Evolutionary conservation across 495 filamentous ascomycete genomes (phyloP), one percentile per base, ranked within the genome.

Genomic region (Trypethelium eluteriae): DNA sequence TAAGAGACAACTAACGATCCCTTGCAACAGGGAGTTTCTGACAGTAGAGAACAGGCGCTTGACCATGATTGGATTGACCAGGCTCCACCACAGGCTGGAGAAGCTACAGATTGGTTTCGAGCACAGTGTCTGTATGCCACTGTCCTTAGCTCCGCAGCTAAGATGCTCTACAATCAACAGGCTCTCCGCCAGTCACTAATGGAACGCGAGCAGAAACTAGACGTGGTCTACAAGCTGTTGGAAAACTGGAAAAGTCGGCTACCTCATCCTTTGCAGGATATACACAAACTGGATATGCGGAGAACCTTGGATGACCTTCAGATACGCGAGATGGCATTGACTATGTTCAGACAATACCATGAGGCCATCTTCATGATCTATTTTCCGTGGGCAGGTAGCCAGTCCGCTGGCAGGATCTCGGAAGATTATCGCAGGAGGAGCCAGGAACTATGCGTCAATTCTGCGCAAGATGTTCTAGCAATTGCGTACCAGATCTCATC

Each of bases 361-460:
- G 49, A 53, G n/a, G 49, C 49, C 49, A 53, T 53, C 49, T 53
- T 53, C n/a, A 53, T 53, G 49, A 53, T 53, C 5, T 53, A 14
- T 53, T 53, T 14, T n/a, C 49, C 49, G n/a, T 53, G 49, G 49
- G n/a, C 49, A 53, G 10, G n/a, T 16, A 53, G n/a, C 49, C n/a
- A 14, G 49, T 53, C 49, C 12, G n/a, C 49, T 53, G 49, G 49
- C 16, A 53, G 11, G 49, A n/a, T 53, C 18, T 53, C 49, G 49
- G 49, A 53, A 25, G n/a, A 53, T 5, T 53, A n/a, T 53, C 49
- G 49, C 16, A 18, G 18, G 49, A 53, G 5, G n/a, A 53, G 49
- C 16, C 11, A 1, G 49, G 49, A 53, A 5, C 49, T 53, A n/a
- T 53, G 49, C 18, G 49, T 53, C 11, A 53, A 18, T 25, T 53